phyloP scores from a whole-genome alignment of 352 stramenopile species.

The Phytophthora sojae region DNA sequence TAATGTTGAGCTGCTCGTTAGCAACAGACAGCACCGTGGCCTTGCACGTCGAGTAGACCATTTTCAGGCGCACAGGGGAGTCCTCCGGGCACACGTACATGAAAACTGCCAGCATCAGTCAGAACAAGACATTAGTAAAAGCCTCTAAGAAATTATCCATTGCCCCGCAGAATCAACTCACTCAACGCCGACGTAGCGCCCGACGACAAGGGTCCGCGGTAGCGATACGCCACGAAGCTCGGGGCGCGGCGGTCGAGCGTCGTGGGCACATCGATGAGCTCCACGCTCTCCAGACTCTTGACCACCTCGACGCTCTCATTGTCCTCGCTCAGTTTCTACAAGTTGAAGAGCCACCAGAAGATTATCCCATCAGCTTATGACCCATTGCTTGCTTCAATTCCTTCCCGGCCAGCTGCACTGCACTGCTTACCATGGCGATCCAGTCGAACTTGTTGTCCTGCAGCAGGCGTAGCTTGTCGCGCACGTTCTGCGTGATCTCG shows the following conservation, averaged over 20 bases:
- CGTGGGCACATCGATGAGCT: constrained; percentile 67
- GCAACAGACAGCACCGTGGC: constrained; percentile 80
- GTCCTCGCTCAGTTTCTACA: constrained; percentile 80
- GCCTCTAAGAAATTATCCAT: no score
- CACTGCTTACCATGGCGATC: constrained; percentile 78
- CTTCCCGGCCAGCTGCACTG: not conserved
- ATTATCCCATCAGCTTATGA: no score
- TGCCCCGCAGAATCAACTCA: constrained; percentile 30
- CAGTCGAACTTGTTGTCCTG: constrained; percentile 88
- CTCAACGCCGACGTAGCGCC: constrained; percentile 41
- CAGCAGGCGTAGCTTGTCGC: constrained; percentile 79
- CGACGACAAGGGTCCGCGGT: constrained; percentile 49
- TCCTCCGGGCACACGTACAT: constrained; percentile 92
- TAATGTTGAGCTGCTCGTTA: constrained; percentile 64
- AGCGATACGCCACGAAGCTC: constrained; percentile 86
- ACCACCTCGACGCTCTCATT: constrained; percentile 81
- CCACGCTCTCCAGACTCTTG: constrained; percentile 80
- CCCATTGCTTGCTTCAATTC: not conserved
- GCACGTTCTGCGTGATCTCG: constrained; percentile 81
- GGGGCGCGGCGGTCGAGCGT: constrained; percentile 70
- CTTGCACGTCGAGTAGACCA: constrained; percentile 93
- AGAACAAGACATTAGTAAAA: not conserved
- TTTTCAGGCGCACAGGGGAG: constrained; percentile 86
- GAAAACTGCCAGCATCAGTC: constrained; percentile 61
- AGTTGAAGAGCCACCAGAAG: constrained; percentile 3